Evolutionary conservation across 441 rosid species (phyloP).

Genomic region (Breynia disticha): DNA sequence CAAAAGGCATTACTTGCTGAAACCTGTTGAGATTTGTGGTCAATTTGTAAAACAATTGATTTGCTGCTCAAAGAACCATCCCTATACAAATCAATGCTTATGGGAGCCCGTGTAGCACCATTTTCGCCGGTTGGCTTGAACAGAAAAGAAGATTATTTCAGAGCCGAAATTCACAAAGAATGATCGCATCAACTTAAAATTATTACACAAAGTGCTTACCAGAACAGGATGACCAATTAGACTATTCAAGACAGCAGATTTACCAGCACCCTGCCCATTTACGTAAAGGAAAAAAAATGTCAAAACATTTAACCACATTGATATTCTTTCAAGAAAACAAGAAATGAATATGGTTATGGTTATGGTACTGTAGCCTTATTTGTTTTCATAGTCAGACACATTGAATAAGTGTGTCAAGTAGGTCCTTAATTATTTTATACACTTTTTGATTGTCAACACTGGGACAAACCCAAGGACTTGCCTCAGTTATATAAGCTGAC

Average conservation of each 20-base stretch:
- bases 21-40: conserved; percentile 76
- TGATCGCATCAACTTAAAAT: background rate
- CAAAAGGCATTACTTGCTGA: conserved; percentile 62
- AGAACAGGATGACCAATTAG: conserved; percentile 85
- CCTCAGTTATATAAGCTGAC: too few species aligned
- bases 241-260: conserved; percentile 88
- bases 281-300: conserved; percentile 7
- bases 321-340: too few species aligned
- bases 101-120: conserved; percentile 96
- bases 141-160: background rate
- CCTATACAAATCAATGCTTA: conserved; percentile 51
- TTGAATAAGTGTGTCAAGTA: too few species aligned
- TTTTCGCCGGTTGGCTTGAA: conserved; percentile 92
- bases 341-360: too few species aligned
- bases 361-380: too few species aligned
- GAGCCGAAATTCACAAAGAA: conserved; percentile 10
- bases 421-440: too few species aligned
- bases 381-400: too few species aligned
- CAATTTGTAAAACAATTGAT: conserved; percentile 66
- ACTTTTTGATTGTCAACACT: too few species aligned
- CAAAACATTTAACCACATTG: background rate
- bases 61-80: conserved; percentile 67
- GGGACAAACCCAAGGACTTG: too few species aligned
- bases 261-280: conserved; percentile 74
- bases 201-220: conserved; percentile 33